phyloP scores from a whole-genome alignment of 2,329 filamentous ascomycete species.

The Mollisia scopiformis region DNA sequence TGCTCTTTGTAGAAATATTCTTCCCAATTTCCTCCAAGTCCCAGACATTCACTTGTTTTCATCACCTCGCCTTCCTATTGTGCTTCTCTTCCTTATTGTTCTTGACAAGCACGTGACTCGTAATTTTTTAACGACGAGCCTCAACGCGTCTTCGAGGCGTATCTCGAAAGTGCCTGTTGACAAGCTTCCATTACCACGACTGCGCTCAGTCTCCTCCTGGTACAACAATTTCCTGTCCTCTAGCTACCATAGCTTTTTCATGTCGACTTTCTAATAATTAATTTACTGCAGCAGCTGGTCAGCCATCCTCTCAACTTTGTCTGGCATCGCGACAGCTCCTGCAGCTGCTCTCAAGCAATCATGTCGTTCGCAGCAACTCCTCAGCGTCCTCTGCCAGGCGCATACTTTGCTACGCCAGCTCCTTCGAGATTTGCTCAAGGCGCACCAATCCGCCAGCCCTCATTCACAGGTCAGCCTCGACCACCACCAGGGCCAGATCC shows the following conservation, averaged over 20 bases:
- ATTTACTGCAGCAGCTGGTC: conserved; percentile 1
- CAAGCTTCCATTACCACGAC: conserved; percentile 11
- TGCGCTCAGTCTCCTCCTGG: not conserved
- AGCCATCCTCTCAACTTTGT: not conserved
- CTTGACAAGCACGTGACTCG: not conserved
- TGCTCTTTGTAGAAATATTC: too few species aligned
- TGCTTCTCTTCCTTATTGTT: not conserved
- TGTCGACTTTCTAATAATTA: conserved; percentile 14
- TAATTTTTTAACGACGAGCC: not conserved
- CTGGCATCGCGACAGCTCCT: conserved; percentile 11
- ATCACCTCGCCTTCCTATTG: conserved; percentile 15
- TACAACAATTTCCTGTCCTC: not conserved
- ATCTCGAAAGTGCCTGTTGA: not conserved
- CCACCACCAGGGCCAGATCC: conserved; percentile 8
- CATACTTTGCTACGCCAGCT: conserved; percentile 76
- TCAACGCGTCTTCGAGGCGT: not conserved
- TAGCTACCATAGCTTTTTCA: conserved; percentile 6
- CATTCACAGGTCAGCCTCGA: conserved; percentile 43
- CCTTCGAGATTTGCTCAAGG: conserved; percentile 49
- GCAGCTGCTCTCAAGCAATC: conserved; percentile 3
- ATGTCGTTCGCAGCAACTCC: conserved; percentile 52
- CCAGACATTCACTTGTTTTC: too few species aligned
- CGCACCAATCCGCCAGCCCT: conserved; percentile 50
- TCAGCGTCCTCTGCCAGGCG: conserved; percentile 73
- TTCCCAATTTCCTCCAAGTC: too few species aligned